These are phyloP conservation scores for Ammopiptanthus mongolicus DNA, from an alignment of 306 rosid genomes.

Conservation along the genomic window DNA sequence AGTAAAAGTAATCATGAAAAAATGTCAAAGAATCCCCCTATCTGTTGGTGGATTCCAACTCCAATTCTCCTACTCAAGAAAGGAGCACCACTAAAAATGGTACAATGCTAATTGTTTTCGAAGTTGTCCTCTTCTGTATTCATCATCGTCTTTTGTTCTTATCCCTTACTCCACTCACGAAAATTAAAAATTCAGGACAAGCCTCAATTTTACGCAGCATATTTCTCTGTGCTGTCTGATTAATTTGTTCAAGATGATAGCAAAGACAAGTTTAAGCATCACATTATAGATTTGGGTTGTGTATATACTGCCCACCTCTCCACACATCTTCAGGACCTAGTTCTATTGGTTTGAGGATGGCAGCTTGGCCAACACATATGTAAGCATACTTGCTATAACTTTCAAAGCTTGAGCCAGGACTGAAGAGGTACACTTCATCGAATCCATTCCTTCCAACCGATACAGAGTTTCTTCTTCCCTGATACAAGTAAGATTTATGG, in stretches of 20 bases:
- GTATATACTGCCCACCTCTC: constrained; percentile 58
- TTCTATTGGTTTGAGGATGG: constrained; percentile 55
- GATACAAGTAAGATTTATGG: constrained; percentile 10
- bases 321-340: constrained; percentile 48
- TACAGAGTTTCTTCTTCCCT: constrained; percentile 93
- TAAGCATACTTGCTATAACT: constrained; percentile 54
- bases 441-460: constrained; percentile 66
- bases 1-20: background rate
- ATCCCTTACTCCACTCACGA: background rate
- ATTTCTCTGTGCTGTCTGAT: background rate
- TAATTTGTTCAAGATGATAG: background rate
- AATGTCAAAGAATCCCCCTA: background rate
- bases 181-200: background rate
- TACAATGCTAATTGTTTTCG: background rate
- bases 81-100: background rate
- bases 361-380: constrained; percentile 69
- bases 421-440: constrained; percentile 65
- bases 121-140: background rate
- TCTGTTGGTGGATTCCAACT: too few species aligned
- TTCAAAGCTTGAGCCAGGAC: constrained; percentile 71
- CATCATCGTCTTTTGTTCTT: background rate
- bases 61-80: background rate
- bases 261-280: background rate
- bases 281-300: constrained; percentile 62
- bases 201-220: background rate